Base-by-base conservation (phyloP, 2,329 filamentous ascomycete genomes). In the Talaromyces atroroseus region DNA sequence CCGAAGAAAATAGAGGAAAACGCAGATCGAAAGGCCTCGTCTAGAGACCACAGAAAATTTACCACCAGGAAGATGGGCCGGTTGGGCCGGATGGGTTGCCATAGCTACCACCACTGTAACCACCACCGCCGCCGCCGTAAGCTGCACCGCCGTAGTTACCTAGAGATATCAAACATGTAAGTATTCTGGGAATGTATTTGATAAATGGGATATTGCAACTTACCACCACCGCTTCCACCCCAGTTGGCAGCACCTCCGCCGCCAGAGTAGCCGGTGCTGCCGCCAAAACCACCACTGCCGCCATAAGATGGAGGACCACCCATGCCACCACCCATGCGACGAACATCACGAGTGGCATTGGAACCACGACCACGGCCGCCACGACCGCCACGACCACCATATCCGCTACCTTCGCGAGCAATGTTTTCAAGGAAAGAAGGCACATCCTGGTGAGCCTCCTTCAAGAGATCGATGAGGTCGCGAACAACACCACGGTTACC, bases 391-490 rank as follows among this genome's bases (percentile, higher is more conserved):
- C 84, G 80, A 52, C 90, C 88, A 57, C 90, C 89, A 64, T 85
- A 96, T 66, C 83, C 82, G 61, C 89, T 89, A 62, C 90, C 89
- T 78, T 99, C 94, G 62, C 94, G 91, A 67, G 94, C 92, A 76
- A 99, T 96, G 70, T 89, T 95, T 82, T 99, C 94, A 59, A 99
- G 82, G 84, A 97, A 99, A 49, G 82, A 73, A 32, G 94, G 94
- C 61, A 97, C 84, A 70, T 99, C 94, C 76, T 99, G 94, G 80
- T 99, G 95, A 64, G 94, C 94, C 76, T 99, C 94, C 82, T 97
- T 97, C 64, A 99, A 84, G 26, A 99, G 85, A n/a, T 99, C 94
- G 66, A 99, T 84, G 60, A 99, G 85, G 67, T 97, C 94, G 64
- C 94, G 89, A 62, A 97, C 94, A 65, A 99, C 90, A 77, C 94